Conservation (phyloP, 139 green algal genomes). For the Eudorina sp. region DNA sequence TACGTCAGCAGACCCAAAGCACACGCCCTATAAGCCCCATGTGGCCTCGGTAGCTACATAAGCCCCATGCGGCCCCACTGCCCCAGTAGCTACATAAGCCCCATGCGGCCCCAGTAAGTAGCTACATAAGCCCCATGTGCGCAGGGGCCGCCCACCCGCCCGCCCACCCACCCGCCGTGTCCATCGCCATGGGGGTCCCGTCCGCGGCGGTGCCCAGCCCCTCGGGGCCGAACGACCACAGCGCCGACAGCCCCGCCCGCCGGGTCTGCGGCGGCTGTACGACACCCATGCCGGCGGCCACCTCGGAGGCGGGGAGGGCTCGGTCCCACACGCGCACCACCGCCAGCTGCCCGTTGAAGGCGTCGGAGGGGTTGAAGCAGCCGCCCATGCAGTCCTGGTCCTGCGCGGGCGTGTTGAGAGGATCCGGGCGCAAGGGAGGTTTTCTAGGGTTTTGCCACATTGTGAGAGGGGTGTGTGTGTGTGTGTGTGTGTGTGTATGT, state of each 20-base stretch:
- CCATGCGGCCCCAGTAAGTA: too few species aligned
- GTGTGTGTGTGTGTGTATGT: too few species aligned
- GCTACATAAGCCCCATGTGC: too few species aligned
- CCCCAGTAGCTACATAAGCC: too few species aligned
- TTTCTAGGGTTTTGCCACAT: too few species aligned
- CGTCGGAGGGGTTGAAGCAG: conserved; percentile 82
- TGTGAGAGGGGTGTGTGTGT: too few species aligned
- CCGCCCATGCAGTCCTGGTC: conserved; percentile 88
- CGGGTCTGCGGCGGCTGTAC: conserved; percentile 47
- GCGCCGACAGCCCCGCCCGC: conserved; percentile 61
- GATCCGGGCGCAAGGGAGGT: too few species aligned
- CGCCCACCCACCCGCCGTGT: conserved; percentile 43
- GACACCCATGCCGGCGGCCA: conserved; percentile 69
- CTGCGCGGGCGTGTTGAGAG: conserved; percentile 58
- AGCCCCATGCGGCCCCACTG: too few species aligned
- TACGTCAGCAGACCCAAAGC: too few species aligned
- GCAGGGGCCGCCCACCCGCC: neutral
- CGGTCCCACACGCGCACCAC: conserved; percentile 80
- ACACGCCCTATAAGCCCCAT: too few species aligned
- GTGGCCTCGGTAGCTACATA: too few species aligned
- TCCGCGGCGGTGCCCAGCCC: conserved; percentile 19
- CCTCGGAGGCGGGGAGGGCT: conserved; percentile 67
- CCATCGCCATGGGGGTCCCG: conserved; percentile 19
- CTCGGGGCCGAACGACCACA: conserved; percentile 73
- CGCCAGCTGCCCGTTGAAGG: conserved; percentile 80